Percentiles rank a stretch among this genome's conserved stretches.
These are phyloP conservation scores for Waitea zeae DNA, from an alignment of 1,284 basidiomycete species.

Conservation along the genomic window DNA sequence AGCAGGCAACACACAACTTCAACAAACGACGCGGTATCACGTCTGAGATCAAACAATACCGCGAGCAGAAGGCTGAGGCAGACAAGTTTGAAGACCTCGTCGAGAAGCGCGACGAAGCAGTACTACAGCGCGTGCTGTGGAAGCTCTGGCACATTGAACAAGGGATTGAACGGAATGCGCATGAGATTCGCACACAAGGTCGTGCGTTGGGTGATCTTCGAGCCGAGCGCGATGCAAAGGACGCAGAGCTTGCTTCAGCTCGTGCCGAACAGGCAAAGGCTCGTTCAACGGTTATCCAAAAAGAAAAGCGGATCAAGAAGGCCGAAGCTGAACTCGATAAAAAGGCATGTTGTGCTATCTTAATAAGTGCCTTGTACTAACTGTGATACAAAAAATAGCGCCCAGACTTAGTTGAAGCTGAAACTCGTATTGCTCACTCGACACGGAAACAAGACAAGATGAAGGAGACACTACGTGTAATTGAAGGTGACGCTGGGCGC, in stretches of 20 bases:
- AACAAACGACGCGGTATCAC: constrained; percentile 86
- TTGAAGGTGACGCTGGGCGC: constrained; percentile 51
- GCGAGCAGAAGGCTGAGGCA: constrained; percentile 91
- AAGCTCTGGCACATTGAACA: constrained; percentile 84
- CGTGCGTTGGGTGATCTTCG: constrained; percentile 50
- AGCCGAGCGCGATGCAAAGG: constrained; percentile 49
- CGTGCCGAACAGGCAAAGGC: constrained; percentile 70
- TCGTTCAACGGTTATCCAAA: constrained; percentile 53
- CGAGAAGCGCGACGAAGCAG: constrained; percentile 58
- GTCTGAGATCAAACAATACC: constrained; percentile 93
- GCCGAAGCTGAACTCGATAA: constrained; percentile 73
- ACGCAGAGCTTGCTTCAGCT: constrained; percentile 57
- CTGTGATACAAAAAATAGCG: constrained; percentile 26
- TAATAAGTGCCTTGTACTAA: not conserved
- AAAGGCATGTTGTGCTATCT: constrained; percentile 30
- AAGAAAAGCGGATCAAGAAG: constrained; percentile 66
- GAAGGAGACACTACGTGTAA: constrained; percentile 40
- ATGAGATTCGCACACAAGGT: constrained; percentile 57
- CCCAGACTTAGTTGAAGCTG: constrained; percentile 66
- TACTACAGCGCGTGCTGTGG: constrained; percentile 75
- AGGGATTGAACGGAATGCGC: constrained; percentile 55
- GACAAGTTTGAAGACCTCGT: constrained; percentile 75
- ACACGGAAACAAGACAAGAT: constrained; percentile 65
- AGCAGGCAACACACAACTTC: constrained; percentile 88
- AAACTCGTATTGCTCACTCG: constrained; percentile 80